phyloP scores from a whole-genome alignment of 2,329 filamentous ascomycete genomes.

The Nakataea oryzae region DNA sequence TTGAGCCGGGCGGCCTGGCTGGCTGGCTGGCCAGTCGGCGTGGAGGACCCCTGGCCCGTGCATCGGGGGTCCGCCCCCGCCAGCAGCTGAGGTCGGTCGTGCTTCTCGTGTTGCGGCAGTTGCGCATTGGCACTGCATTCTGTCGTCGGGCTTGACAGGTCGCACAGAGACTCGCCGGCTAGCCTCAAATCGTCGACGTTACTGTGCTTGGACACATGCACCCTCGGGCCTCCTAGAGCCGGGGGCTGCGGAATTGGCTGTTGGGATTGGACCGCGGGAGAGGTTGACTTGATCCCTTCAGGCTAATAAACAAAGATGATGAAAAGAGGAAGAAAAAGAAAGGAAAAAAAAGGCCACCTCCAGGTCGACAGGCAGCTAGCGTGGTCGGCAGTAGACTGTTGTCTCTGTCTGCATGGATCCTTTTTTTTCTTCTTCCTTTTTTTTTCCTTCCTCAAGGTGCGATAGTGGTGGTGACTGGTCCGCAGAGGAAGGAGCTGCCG shows the following conservation, averaged over 20 bases:
- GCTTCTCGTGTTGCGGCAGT: not conserved
- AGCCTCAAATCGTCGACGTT: not conserved
- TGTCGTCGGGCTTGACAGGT: too few relatives aligned
- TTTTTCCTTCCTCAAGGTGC: not conserved
- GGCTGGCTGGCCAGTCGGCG: not conserved
- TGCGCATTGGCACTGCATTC: not conserved
- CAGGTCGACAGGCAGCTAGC: not conserved
- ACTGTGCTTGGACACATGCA: not conserved
- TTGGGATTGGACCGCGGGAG: not conserved
- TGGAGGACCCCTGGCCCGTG: not conserved
- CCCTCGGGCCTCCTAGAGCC: not conserved
- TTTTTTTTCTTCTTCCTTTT: not conserved
- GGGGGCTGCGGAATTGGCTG: not conserved
- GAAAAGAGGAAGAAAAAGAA: not conserved
- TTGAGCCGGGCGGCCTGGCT: not conserved
- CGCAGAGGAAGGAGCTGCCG: not conserved
- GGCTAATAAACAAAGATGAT: too few relatives aligned
- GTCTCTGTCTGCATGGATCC: not conserved
- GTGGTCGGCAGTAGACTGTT: not conserved
- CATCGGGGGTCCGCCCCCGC: not conserved
- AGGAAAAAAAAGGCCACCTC: not conserved
- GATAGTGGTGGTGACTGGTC: not conserved
- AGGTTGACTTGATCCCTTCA: not conserved
- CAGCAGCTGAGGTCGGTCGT: not conserved
- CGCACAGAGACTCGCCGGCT: too few relatives aligned